Conservation (phyloP, 1,284 basidiomycete genomes). For the Mycosarcoma maydis region DNA sequence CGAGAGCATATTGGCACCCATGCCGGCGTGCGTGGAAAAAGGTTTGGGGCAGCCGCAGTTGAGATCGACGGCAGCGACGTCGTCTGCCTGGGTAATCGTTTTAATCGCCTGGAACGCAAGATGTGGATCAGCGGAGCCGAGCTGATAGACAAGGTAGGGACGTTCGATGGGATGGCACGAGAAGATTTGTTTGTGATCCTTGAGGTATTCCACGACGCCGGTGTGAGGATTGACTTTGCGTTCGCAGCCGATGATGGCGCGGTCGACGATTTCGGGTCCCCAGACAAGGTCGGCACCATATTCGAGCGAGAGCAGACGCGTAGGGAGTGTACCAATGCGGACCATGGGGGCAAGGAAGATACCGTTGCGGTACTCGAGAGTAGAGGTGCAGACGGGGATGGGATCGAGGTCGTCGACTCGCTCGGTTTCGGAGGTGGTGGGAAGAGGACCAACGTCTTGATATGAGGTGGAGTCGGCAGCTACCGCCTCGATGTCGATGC, state of each 20-base stretch:
- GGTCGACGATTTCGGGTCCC: slow-evolving; percentile 96
- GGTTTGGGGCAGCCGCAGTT: slow-evolving; percentile 90
- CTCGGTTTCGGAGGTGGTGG: slow-evolving; percentile 5
- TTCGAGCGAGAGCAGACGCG: slow-evolving; percentile 85
- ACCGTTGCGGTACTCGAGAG: slow-evolving; percentile 43
- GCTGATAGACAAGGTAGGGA: slow-evolving; percentile 72
- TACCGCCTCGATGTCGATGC: slow-evolving; percentile 27
- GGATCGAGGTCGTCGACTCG: slow-evolving; percentile 34
- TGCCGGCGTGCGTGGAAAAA: slow-evolving; percentile 92
- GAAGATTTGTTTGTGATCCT: slow-evolving; percentile 80
- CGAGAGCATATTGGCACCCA: slow-evolving; percentile 93
- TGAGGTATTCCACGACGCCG: slow-evolving; percentile 87
- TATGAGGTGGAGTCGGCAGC: slow-evolving; percentile 43
- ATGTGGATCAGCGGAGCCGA: slow-evolving; percentile 87
- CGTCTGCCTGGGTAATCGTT: slow-evolving; percentile 76
- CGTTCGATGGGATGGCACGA: slow-evolving; percentile 89
- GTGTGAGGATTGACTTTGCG: slow-evolving; percentile 86
- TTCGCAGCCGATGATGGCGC: slow-evolving; percentile 87
- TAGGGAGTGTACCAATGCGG: slow-evolving; percentile 72
- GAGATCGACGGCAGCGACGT: slow-evolving; percentile 92
- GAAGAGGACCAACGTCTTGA: slow-evolving; percentile 8
- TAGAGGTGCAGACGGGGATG: slow-evolving; percentile 34
- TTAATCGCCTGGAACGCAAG: slow-evolving; percentile 91
- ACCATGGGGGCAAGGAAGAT: slow-evolving; percentile 66
- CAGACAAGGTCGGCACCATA: slow-evolving; percentile 95